Evolutionary conservation across 1,284 basidiomycete species (phyloP).

Genomic region (Peniophora sp.): DNA sequence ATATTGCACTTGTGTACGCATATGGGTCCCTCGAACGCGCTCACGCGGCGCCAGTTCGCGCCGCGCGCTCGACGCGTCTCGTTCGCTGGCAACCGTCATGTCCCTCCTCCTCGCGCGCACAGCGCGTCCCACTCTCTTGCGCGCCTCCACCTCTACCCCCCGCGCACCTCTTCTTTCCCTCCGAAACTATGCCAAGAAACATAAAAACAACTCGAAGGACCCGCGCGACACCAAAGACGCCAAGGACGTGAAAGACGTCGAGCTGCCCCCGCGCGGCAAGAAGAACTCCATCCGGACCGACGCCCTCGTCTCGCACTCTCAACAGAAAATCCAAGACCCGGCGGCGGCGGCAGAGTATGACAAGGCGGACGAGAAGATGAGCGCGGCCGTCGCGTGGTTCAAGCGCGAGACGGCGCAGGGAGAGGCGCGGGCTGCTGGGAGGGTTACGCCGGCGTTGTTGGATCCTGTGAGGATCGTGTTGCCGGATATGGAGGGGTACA

Average conservation of each 20-base stretch:
- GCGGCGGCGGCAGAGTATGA: conserved; percentile 23
- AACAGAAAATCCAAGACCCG: conserved; percentile 44
- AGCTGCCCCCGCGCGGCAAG: background rate
- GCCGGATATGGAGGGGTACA: conserved; percentile 20
- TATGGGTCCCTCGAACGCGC: too few relatives aligned
- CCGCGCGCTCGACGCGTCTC: too few relatives aligned
- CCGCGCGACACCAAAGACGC: background rate
- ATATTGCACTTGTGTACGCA: too few relatives aligned
- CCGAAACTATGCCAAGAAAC: background rate
- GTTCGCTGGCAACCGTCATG: too few relatives aligned
- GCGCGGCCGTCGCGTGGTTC: conserved; percentile 55
- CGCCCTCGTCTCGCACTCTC: conserved; percentile 47
- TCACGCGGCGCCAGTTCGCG: too few relatives aligned
- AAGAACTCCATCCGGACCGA: conserved; percentile 25
- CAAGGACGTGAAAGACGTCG: background rate
- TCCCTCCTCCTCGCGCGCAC: too few relatives aligned
- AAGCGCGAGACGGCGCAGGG: conserved; percentile 58
- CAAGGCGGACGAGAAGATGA: conserved; percentile 52
- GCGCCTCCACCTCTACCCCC: background rate
- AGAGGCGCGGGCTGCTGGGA: conserved; percentile 66
- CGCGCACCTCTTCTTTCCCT: background rate
- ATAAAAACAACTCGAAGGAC: background rate
- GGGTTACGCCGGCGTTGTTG: conserved; percentile 63
- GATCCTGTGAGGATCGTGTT: conserved; percentile 58
- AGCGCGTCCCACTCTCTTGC: too few relatives aligned